Base-by-base conservation (phyloP, 345 rosid genomes). In the Pugionium cornutum region DNA sequence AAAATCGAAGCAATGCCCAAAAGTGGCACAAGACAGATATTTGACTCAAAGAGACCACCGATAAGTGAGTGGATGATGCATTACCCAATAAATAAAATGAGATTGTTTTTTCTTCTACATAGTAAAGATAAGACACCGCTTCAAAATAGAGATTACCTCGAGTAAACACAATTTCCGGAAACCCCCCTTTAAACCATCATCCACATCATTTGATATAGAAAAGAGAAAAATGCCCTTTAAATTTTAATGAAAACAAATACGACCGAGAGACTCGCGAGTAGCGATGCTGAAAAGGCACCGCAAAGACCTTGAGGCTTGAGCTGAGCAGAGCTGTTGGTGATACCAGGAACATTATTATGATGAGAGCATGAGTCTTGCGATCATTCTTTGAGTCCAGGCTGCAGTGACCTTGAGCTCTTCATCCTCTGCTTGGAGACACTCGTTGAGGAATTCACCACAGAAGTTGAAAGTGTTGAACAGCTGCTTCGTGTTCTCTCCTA, bases 341-440 rank as follows among this genome's bases (percentile, higher is more conserved):
- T 3, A 34, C 36, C 36, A 34, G 3, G 36, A 5, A 34, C 36
- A 31, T 2, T 8, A 44, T 44, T 49, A 66, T 2, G 61, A 59
- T 2, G 85, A 79, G 77, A 82, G 78, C 86, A 90, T 68, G 57
- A 89, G 79, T 2, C 92, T 91, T 48, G 83, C 86, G 36, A 92
- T 87, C 95, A 92, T 87, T 31, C 83, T 92, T 66, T 86, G 92
- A 26, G 92, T 78, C 98, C 97, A 92, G 60, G 72, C 76, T 43
- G 96, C 92, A 28, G 96, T 89, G 73, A 83, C 91, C 83, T 81
- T 92, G 64, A 92, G 82, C 61, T 89, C 88, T 62, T 92, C 92
- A 28, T 92, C 89, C 2, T 89, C 97, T 2, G 98, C 86, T 54
- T 79, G 76, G 9, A 89, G 86, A 69, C 98, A 92, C 75, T 87